Conservation (phyloP, 768 basidiomycete genomes). For the Phaeotremella skinneri region DNA sequence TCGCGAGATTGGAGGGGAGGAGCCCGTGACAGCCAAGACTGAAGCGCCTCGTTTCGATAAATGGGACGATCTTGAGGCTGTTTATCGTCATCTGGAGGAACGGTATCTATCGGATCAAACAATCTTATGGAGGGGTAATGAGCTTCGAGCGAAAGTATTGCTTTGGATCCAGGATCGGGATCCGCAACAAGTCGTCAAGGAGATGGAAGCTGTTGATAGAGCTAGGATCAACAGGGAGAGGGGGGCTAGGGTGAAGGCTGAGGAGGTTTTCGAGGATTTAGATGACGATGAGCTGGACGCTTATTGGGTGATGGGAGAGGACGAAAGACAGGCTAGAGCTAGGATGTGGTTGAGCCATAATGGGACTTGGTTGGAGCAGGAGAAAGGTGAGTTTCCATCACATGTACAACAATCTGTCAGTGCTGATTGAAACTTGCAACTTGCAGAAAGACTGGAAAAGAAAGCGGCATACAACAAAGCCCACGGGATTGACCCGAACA, state of each 20-base stretch:
- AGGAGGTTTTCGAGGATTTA: slow-evolving; percentile 36
- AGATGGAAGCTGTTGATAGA: slow-evolving; percentile 27
- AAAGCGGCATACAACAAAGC: slow-evolving; percentile 23
- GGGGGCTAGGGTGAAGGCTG: slow-evolving; percentile 23
- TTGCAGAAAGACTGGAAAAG: slow-evolving; percentile 26
- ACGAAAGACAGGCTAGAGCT: slow-evolving; percentile 35
- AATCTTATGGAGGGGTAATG: slow-evolving; percentile 2
- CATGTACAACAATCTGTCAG: neutral
- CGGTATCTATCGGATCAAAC: slow-evolving; percentile 26
- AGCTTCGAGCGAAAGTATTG: slow-evolving; percentile 12
- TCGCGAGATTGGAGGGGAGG: neutral
- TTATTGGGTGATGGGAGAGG: slow-evolving; percentile 34
- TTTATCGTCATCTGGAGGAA: slow-evolving; percentile 18
- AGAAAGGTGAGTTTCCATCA: slow-evolving; percentile 28
- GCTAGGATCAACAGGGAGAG: slow-evolving; percentile 27
- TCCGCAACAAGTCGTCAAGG: slow-evolving; percentile 27
- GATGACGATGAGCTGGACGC: slow-evolving; percentile 44
- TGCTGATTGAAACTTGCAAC: neutral
- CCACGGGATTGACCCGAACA: slow-evolving; percentile 29
- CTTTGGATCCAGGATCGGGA: slow-evolving; percentile 31
- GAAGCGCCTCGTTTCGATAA: slow-evolving; percentile 15
- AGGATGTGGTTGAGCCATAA: slow-evolving; percentile 44
- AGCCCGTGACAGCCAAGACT: neutral
- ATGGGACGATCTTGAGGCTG: slow-evolving; percentile 34
- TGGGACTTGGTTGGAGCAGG: slow-evolving; percentile 42